Conservation (phyloP, 2,329 filamentous ascomycete species). For the Tolypocladium tundrense region DNA sequence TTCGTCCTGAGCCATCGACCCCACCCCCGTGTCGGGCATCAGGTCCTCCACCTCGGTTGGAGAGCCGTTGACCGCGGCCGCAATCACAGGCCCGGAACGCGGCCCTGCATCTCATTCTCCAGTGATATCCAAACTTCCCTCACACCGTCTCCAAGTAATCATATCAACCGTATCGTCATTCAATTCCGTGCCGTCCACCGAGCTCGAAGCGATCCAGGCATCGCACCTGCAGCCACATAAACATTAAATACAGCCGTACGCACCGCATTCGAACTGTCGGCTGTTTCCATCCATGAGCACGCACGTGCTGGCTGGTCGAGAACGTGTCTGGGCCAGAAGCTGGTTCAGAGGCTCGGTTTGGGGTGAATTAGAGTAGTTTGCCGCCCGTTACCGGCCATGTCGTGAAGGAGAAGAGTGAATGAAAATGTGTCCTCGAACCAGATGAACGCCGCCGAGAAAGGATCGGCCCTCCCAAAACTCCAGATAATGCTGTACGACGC, state of each 20-base stretch:
- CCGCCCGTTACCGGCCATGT: background rate
- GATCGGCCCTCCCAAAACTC: conserved; percentile 5
- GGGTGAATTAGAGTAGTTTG: background rate
- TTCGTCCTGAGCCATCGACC: background rate
- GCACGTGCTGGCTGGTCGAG: background rate
- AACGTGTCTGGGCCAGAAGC: background rate
- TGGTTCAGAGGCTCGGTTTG: background rate
- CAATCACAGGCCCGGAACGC: background rate
- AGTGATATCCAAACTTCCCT: background rate
- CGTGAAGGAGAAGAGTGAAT: background rate
- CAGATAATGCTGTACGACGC: conserved; percentile 11
- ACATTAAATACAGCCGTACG: background rate
- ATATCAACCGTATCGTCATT: conserved; percentile 7
- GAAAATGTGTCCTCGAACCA: background rate
- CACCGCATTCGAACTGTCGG: background rate
- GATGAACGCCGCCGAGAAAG: conserved; percentile 1
- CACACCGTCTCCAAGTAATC: conserved; percentile 1
- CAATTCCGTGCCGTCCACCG: conserved; percentile 5
- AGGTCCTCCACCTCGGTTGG: background rate
- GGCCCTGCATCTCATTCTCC: background rate
- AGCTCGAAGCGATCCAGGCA: background rate
- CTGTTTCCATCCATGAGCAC: background rate
- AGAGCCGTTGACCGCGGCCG: background rate
- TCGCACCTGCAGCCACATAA: background rate
- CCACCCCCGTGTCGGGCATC: background rate